phyloP scores from a whole-genome alignment of 192 early-diverging fungal species.

The Cladochytrium replicatum region DNA sequence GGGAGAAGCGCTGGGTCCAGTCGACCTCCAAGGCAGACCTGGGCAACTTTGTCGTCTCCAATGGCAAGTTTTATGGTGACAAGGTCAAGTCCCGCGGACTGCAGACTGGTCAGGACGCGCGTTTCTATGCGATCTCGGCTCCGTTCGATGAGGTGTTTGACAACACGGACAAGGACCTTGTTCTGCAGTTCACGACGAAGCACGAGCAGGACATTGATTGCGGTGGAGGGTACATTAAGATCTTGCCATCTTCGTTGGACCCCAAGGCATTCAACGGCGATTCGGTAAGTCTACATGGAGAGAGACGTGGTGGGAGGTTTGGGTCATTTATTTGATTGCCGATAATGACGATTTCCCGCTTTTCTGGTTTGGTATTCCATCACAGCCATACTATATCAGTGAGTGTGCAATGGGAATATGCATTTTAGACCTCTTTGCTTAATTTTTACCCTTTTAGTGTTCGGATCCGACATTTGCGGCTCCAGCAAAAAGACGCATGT shows the following conservation, averaged over 20 bases:
- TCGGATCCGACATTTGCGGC: slow-evolving; percentile 48
- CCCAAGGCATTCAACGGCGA: slow-evolving; percentile 73
- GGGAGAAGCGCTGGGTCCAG: slow-evolving; percentile 56
- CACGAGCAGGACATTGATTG: slow-evolving; percentile 86
- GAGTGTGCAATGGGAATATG: slow-evolving; percentile 1
- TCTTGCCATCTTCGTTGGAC: slow-evolving; percentile 74
- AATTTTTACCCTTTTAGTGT: slow-evolving; percentile 24
- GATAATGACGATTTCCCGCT: too few species aligned
- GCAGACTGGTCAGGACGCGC: slow-evolving; percentile 68
- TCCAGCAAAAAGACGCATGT: slow-evolving; percentile 26
- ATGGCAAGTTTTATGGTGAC: slow-evolving; percentile 69
- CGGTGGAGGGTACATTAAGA: slow-evolving; percentile 85
- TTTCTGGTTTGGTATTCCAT: slow-evolving; percentile 5
- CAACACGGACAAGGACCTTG: slow-evolving; percentile 72
- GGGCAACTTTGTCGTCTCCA: slow-evolving; percentile 60
- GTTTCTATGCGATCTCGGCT: slow-evolving; percentile 77
- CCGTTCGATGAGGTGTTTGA: slow-evolving; percentile 62
- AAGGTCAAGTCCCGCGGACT: slow-evolving; percentile 57
- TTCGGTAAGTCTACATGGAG: slow-evolving; percentile 36
- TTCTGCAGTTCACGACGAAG: slow-evolving; percentile 87
- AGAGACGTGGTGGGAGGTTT: slow-evolving; percentile 48
- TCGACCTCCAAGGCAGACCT: slow-evolving; percentile 57
- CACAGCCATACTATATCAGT: slow-evolving; percentile 29
- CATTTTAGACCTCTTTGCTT: slow-evolving; percentile 3
- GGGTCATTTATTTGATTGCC: slow-evolving; percentile 25